Conservation (phyloP, 2,329 filamentous ascomycete genomes). For the Didymella arachidicola region DNA sequence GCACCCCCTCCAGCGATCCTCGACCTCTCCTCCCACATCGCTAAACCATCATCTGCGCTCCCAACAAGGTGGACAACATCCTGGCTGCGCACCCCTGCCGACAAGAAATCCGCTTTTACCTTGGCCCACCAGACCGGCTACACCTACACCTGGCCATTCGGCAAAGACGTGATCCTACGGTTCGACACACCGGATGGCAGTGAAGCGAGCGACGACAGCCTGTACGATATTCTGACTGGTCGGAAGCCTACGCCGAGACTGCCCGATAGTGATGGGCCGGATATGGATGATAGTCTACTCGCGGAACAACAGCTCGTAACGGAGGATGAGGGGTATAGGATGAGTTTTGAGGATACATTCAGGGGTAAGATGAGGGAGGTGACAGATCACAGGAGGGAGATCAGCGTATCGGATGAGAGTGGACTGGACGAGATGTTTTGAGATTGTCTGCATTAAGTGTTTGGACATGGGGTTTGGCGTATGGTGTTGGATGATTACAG, state of each 20-base stretch:
- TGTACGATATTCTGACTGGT: conserved; percentile 58
- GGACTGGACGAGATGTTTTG: conserved; percentile 50
- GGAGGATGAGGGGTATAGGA: conserved; percentile 26
- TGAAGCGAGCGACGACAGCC: conserved; percentile 56
- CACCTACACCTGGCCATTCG: conserved; percentile 53
- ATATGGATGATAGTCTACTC: conserved; percentile 17
- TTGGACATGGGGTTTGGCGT: not conserved
- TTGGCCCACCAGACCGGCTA: conserved; percentile 50
- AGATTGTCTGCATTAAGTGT: not conserved
- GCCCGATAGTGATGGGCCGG: conserved; percentile 23
- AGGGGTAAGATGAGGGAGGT: conserved; percentile 13
- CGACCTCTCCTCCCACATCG: conserved; percentile 30
- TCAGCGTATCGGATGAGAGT: conserved; percentile 42
- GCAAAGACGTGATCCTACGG: conserved; percentile 45
- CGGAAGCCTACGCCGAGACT: conserved; percentile 52
- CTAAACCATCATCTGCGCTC: conserved; percentile 33
- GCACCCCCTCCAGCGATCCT: conserved; percentile 38
- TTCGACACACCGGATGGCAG: conserved; percentile 42
- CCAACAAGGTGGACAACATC: conserved; percentile 33
- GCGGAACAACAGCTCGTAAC: conserved; percentile 19
- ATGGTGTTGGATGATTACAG: conserved; percentile 1
- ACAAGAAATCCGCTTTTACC: conserved; percentile 48
- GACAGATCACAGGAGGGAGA: conserved; percentile 13
- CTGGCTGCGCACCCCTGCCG: conserved; percentile 38
- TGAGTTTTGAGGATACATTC: conserved; percentile 56